Conservation (phyloP, 495 filamentous ascomycete species). For the Daldinia loculata region DNA sequence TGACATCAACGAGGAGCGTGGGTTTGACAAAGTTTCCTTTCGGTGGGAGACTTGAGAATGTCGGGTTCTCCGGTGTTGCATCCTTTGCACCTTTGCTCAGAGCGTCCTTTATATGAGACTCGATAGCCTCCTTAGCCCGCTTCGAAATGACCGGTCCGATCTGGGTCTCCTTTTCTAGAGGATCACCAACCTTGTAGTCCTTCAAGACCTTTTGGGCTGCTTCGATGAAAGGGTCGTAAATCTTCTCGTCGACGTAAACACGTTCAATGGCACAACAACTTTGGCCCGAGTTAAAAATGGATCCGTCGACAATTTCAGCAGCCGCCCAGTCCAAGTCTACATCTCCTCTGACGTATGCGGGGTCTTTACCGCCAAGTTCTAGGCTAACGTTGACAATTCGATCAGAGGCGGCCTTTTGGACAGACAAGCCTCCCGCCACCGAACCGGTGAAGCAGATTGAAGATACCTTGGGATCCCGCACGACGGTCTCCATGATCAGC, state of each 20-base stretch:
- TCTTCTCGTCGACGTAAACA: slow-evolving; percentile 85
- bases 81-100: slow-evolving; percentile 83
- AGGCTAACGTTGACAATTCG: slow-evolving; percentile 84
- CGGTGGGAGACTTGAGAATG: slow-evolving; percentile 70
- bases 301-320: slow-evolving; percentile 91
- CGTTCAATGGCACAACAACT: slow-evolving; percentile 95
- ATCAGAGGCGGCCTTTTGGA: slow-evolving; percentile 84
- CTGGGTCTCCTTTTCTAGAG: slow-evolving; percentile 77
- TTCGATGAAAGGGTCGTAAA: slow-evolving; percentile 82
- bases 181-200: slow-evolving; percentile 89
- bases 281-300: slow-evolving; percentile 96
- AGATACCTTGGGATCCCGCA: slow-evolving; percentile 75
- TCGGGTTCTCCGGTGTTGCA: slow-evolving; percentile 80
- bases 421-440: slow-evolving; percentile 80
- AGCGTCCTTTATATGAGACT: slow-evolving; percentile 83
- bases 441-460: slow-evolving; percentile 94
- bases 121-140: slow-evolving; percentile 76
- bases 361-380: slow-evolving; percentile 93
- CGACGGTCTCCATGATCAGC: slow-evolving; percentile 72
- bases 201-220: slow-evolving; percentile 82
- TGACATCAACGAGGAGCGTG: slow-evolving; percentile 81
- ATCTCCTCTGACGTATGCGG: slow-evolving; percentile 86
- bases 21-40: slow-evolving; percentile 89
- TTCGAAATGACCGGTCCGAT: slow-evolving; percentile 90
- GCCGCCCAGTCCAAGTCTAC: slow-evolving; percentile 90